Evolutionary conservation across 345 rosid species (phyloP).

Genomic region (Hirschfeldia incana): DNA sequence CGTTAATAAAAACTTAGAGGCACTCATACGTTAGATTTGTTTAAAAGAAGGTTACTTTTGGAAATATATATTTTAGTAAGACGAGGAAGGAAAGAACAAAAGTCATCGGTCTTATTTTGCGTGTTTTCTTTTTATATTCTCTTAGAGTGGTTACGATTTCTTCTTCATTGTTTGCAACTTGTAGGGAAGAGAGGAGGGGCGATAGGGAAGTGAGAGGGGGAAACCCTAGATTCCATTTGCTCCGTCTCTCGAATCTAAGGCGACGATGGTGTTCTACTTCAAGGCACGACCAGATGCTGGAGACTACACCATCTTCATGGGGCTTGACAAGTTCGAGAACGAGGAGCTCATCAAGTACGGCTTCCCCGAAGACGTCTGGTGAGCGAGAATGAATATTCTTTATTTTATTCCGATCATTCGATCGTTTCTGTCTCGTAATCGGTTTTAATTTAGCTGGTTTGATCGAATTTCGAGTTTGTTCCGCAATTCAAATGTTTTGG

Average conservation of each 20-base stretch:
- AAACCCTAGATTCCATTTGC: conserved; percentile 42
- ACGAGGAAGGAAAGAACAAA: conserved; percentile 1
- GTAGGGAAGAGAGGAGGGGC: conserved; percentile 14
- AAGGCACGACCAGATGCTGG: conserved; percentile 94
- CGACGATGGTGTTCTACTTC: conserved; percentile 91
- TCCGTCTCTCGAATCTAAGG: conserved; percentile 30
- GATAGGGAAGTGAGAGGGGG: conserved; percentile 32
- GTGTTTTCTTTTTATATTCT: background rate
- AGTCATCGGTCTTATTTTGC: conserved; percentile 6
- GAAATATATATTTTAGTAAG: background rate
- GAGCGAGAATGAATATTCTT: background rate
- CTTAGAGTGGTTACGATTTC: conserved; percentile 31
- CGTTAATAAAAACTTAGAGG: background rate
- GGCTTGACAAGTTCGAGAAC: conserved; percentile 97
- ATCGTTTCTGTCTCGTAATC: background rate
- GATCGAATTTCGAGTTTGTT: conserved; percentile 11
- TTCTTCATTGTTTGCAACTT: conserved; percentile 17
- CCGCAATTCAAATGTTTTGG: too few species aligned
- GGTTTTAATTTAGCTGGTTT: background rate
- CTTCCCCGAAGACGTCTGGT: conserved; percentile 98
- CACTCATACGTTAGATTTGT: background rate
- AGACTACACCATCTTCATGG: conserved; percentile 98
- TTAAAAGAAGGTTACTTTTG: conserved; percentile 9
- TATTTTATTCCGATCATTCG: background rate
- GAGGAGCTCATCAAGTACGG: conserved; percentile 99